Evolutionary conservation across 2,329 filamentous ascomycete species (phyloP).

Genomic region (Calycina marina): DNA sequence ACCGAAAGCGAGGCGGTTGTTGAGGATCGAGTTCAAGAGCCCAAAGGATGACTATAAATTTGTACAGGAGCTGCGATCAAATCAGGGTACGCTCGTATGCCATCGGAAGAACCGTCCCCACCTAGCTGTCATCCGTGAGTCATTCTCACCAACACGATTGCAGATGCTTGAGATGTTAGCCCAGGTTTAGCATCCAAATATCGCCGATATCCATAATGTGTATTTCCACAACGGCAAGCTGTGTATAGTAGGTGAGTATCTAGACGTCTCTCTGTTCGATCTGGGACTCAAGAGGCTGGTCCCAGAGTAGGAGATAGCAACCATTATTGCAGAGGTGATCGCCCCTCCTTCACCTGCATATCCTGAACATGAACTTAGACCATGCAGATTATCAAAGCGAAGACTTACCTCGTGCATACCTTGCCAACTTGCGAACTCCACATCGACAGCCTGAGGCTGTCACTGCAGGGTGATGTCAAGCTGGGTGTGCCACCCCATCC

Average conservation of each 20-base stretch:
- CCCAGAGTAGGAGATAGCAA: conserved; percentile 11
- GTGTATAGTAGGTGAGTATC: conserved; percentile 6
- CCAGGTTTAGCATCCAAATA: conserved; percentile 8
- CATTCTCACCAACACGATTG: conserved; percentile 5
- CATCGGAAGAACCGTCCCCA: conserved; percentile 6
- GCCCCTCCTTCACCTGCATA: background rate
- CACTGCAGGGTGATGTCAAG: conserved; percentile 8
- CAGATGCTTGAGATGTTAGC: conserved; percentile 7
- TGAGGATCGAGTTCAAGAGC: conserved; percentile 7
- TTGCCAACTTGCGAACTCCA: conserved; percentile 3
- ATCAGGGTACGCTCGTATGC: conserved; percentile 7
- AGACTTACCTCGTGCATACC: conserved; percentile 9
- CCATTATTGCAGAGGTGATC: conserved; percentile 9
- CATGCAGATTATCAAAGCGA: conserved; percentile 9
- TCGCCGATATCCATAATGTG: conserved; percentile 7
- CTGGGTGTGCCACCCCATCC: conserved; percentile 6
- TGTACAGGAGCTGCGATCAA: conserved; percentile 6
- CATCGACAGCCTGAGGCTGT: conserved; percentile 8
- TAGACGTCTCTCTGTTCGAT: conserved; percentile 8
- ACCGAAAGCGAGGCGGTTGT: conserved; percentile 5
- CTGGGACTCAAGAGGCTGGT: conserved; percentile 6
- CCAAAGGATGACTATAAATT: conserved; percentile 8
- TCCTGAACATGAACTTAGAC: conserved; percentile 2
- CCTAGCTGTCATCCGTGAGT: conserved; percentile 9
- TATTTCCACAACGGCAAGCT: conserved; percentile 7